These are phyloP conservation scores for Sordariomycetes sp. DNA, from an alignment of 2,329 filamentous ascomycete species.

Conservation along the genomic window DNA sequence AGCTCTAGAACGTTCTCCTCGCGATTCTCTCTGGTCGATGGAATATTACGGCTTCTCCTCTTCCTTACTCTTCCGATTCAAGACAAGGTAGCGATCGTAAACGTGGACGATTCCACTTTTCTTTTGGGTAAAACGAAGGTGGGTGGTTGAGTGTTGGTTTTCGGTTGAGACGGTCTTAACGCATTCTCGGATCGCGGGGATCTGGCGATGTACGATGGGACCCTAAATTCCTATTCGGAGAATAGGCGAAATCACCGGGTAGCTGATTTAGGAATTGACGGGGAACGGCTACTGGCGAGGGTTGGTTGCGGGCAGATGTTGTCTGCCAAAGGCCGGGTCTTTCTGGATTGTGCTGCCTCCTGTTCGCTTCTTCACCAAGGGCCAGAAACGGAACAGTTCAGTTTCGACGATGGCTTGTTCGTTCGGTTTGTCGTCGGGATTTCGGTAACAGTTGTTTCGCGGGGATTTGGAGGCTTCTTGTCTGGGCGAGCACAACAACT, in stretches of 20 bases:
- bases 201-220: background rate
- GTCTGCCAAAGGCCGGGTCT: background rate
- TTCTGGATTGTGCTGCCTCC: background rate
- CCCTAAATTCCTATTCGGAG: background rate
- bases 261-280: background rate
- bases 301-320: background rate
- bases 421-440: background rate
- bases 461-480: background rate
- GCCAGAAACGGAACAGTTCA: background rate
- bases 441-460: background rate
- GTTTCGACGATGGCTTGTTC: background rate
- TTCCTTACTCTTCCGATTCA: constrained; percentile 7
- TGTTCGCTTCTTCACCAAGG: background rate
- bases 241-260: background rate
- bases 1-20: constrained; percentile 7
- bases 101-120: constrained; percentile 5
- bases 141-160: constrained; percentile 1
- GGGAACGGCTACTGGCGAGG: background rate
- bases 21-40: background rate
- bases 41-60: background rate
- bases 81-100: constrained; percentile 24
- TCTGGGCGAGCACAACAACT: background rate
- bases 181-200: background rate
- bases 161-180: background rate
- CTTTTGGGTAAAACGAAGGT: constrained; percentile 2